Conservation (phyloP, 768 basidiomycete species). For the Trametes elegans region DNA sequence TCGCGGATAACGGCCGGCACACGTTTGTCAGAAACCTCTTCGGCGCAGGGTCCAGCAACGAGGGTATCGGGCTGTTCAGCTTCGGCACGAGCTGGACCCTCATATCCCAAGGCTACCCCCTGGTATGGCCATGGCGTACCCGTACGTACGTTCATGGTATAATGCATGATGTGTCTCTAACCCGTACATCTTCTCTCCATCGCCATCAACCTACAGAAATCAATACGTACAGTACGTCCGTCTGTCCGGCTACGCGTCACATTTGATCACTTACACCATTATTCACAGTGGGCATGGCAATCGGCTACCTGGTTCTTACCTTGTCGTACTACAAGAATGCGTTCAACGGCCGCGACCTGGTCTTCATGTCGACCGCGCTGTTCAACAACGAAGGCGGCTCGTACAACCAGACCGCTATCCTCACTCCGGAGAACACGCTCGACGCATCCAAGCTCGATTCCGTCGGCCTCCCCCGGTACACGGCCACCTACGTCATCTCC, state of each 20-base stretch:
- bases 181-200: neutral
- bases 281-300: conserved; percentile 45
- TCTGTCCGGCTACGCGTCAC: neutral
- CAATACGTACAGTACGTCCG: conserved; percentile 41
- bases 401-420: conserved; percentile 44
- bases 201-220: no score
- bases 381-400: conserved; percentile 36
- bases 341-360: conserved; percentile 44
- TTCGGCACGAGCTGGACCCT: conserved; percentile 52
- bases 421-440: conserved; percentile 38
- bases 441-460: conserved; percentile 29
- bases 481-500: conserved; percentile 47
- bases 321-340: conserved; percentile 42
- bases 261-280: neutral
- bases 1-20: conserved; percentile 46
- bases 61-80: conserved; percentile 48
- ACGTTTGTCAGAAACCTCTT: conserved; percentile 39
- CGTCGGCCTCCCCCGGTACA: conserved; percentile 34
- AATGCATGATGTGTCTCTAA: no score
- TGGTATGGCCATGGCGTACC: conserved; percentile 56
- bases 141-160: conserved; percentile 33
- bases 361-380: conserved; percentile 47
- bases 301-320: conserved; percentile 46
- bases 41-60: conserved; percentile 49
- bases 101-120: conserved; percentile 52